These are phyloP conservation scores for Serpula lacrymans DNA, from an alignment of 768 basidiomycete genomes.

Conservation along the genomic window DNA sequence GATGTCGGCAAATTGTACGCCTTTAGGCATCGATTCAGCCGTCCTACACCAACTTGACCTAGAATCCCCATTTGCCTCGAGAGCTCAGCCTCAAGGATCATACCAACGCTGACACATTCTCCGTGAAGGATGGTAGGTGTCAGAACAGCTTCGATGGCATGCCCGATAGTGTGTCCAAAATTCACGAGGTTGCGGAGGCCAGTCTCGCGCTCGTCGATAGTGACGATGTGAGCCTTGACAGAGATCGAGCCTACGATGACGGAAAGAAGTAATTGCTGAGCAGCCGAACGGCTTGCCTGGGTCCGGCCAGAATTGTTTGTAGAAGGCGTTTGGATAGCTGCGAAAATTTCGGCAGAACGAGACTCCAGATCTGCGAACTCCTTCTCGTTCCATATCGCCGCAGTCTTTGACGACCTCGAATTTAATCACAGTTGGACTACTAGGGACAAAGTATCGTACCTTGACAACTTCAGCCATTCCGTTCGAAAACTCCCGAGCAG, in stretches of 20 bases:
- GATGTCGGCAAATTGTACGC: conserved; percentile 89
- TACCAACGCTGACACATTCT: conserved; percentile 93
- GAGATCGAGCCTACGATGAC: conserved; percentile 92
- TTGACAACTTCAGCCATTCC: conserved; percentile 99
- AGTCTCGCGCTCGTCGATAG: conserved; percentile 94
- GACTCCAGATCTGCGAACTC: conserved; percentile 90
- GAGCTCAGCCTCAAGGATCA: conserved; percentile 95
- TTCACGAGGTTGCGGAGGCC: conserved; percentile 98
- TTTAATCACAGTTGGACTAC: background rate
- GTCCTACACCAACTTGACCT: conserved; percentile 87
- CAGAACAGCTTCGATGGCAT: conserved; percentile 95
- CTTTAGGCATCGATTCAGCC: conserved; percentile 82
- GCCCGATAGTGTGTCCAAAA: conserved; percentile 97
- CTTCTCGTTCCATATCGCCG: conserved; percentile 95
- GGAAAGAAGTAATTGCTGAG: conserved; percentile 82
- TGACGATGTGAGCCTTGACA: conserved; percentile 96
- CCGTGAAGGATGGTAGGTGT: conserved; percentile 94
- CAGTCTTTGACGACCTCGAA: conserved; percentile 57
- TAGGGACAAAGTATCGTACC: conserved; percentile 41
- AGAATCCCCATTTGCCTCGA: conserved; percentile 86
- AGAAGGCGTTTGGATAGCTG: conserved; percentile 72
- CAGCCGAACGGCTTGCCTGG: conserved; percentile 62
- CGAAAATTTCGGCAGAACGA: conserved; percentile 77
- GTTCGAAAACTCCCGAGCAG: conserved; percentile 91
- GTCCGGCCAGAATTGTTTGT: conserved; percentile 51